phyloP scores from a whole-genome alignment of 495 filamentous ascomycete species.

The Pseudoneurospora amorphoporcata region DNA sequence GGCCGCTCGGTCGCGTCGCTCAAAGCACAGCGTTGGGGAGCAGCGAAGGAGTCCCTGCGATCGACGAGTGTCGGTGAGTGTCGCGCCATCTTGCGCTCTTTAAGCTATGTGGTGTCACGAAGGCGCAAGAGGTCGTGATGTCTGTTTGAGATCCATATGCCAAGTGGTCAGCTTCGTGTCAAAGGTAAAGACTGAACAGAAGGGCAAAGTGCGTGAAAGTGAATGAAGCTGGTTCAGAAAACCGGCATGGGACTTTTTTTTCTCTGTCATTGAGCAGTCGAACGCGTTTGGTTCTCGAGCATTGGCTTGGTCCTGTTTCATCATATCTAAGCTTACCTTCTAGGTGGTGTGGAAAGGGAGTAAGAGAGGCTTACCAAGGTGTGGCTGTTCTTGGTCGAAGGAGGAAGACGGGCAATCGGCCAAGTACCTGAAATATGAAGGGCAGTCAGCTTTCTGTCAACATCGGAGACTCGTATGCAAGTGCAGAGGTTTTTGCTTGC shows the following conservation, averaged over 20 bases:
- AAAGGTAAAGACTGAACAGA: background rate
- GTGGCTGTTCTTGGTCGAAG: background rate
- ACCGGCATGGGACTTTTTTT: too few species aligned
- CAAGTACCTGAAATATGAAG: background rate
- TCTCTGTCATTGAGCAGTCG: too few species aligned
- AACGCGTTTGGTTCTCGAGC: background rate
- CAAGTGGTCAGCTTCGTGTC: background rate
- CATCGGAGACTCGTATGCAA: background rate
- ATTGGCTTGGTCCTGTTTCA: background rate
- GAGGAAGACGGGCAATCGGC: background rate
- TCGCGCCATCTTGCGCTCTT: background rate
- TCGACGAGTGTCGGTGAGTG: background rate
- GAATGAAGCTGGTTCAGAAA: background rate
- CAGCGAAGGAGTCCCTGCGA: background rate
- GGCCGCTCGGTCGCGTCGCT: background rate
- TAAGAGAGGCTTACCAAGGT: background rate
- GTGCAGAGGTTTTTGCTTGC: background rate
- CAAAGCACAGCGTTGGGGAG: background rate
- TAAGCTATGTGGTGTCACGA: background rate
- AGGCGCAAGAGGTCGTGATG: background rate
- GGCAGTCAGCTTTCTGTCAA: background rate
- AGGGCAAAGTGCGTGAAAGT: background rate
- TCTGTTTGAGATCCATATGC: background rate
- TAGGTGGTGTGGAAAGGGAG: too few species aligned
- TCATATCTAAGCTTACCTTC: background rate